Percentiles rank a stretch among this genome's conserved stretches.
Evolutionary conservation across 129 eudicot genomes (phyloP).

Genomic region (Helianthus annuus): DNA sequence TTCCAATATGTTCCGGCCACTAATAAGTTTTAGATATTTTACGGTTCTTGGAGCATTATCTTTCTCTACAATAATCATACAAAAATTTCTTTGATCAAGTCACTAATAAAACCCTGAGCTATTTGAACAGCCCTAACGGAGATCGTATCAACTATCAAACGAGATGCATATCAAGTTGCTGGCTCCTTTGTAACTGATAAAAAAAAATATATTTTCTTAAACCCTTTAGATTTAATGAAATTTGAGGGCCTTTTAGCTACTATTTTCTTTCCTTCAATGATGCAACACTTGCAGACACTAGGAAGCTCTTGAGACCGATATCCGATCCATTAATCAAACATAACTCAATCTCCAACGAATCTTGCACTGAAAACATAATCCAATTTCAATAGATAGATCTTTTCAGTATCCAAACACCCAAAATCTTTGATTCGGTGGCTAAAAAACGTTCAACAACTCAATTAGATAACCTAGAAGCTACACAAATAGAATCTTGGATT

Average conservation of each 20-base stretch:
- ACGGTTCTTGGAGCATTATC: slow-evolving; percentile 77
- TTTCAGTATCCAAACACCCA: slow-evolving; percentile 33
- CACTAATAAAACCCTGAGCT: no score
- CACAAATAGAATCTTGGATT: no score
- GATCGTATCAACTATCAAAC: not conserved
- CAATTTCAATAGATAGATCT: slow-evolving; percentile 10
- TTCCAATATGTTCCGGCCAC: slow-evolving; percentile 82
- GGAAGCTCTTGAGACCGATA: slow-evolving; percentile 80
- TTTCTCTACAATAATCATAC: slow-evolving; percentile 44
- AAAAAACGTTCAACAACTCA: slow-evolving; percentile 22
- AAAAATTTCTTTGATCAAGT: not conserved
- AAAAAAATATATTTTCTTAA: no score
- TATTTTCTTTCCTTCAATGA: slow-evolving; percentile 61
- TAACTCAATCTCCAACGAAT: no score
- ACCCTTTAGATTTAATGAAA: no score
- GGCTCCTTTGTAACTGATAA: no score
- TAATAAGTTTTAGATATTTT: slow-evolving; percentile 72
- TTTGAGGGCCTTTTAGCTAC: no score
- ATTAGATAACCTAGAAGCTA: not conserved
- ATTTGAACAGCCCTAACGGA: no score
- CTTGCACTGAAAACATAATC: slow-evolving; percentile 45
- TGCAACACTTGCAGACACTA: slow-evolving; percentile 71
- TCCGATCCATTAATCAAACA: slow-evolving; percentile 66
- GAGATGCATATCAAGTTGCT: no score
- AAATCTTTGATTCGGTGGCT: slow-evolving; percentile 22